Conservation (phyloP, 2,329 filamentous ascomycete genomes). For the Penicillium sp. region DNA sequence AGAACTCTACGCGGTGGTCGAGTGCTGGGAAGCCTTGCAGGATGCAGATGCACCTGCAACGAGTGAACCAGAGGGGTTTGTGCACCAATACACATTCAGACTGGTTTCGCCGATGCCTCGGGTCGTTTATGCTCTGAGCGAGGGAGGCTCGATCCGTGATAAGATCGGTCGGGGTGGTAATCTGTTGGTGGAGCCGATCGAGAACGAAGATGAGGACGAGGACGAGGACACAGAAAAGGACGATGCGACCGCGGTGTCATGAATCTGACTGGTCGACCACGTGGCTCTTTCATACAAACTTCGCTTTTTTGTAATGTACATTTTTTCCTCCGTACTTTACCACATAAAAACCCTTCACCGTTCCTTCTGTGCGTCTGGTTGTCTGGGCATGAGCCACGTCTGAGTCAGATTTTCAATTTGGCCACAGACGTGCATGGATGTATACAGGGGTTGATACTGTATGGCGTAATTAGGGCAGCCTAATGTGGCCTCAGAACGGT, state of each 20-base stretch:
- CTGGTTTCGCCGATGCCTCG: slow-evolving; percentile 85
- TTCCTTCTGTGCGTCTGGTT: too few relatives aligned
- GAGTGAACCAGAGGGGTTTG: slow-evolving; percentile 66
- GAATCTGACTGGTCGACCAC: slow-evolving; percentile 3
- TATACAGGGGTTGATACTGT: too few relatives aligned
- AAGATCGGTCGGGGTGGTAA: slow-evolving; percentile 82
- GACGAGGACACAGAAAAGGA: slow-evolving; percentile 32
- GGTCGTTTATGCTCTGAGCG: slow-evolving; percentile 72
- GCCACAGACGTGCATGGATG: too few relatives aligned
- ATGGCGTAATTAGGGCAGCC: not conserved
- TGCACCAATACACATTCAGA: slow-evolving; percentile 81
- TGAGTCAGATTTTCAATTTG: not conserved
- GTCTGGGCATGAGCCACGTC: too few relatives aligned
- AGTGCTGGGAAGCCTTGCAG: slow-evolving; percentile 74
- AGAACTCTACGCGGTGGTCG: slow-evolving; percentile 93
- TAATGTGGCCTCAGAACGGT: not conserved
- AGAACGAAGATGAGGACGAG: slow-evolving; percentile 57
- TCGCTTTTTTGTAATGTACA: not conserved
- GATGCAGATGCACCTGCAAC: slow-evolving; percentile 37
- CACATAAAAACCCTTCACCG: too few relatives aligned
- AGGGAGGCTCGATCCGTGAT: slow-evolving; percentile 66
- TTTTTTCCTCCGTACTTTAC: not conserved
- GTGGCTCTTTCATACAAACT: not conserved
- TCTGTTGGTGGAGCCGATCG: slow-evolving; percentile 77
- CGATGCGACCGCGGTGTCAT: slow-evolving; percentile 6